Evolutionary conservation across 2,329 filamentous ascomycete species (phyloP).

Genomic region (Diaporthe nobilis): DNA sequence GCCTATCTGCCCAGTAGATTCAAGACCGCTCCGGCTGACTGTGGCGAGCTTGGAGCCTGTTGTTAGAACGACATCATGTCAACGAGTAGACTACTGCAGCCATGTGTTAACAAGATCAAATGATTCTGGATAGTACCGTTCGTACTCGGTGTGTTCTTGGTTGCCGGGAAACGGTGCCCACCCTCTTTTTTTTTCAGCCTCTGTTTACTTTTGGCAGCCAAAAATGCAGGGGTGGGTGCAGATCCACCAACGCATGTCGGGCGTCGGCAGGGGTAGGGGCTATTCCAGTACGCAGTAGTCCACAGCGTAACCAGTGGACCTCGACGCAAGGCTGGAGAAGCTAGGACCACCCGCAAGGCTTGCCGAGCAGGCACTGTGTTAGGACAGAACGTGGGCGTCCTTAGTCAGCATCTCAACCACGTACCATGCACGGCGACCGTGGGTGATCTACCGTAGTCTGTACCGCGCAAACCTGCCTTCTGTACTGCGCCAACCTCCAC

Average conservation of each 20-base stretch:
- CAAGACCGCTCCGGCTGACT: neutral
- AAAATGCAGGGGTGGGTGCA: slow-evolving; percentile 26
- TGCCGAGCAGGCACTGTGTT: neutral
- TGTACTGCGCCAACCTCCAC: neutral
- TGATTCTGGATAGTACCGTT: neutral
- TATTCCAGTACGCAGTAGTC: neutral
- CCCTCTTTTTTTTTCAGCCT: neutral
- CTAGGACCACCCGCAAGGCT: neutral
- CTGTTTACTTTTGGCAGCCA: slow-evolving; percentile 21
- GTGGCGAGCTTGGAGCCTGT: neutral
- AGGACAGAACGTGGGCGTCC: neutral
- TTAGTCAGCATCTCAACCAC: slow-evolving; percentile 27
- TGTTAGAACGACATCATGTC: neutral
- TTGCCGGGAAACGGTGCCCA: slow-evolving; percentile 34
- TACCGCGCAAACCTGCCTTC: neutral
- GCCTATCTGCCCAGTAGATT: no score
- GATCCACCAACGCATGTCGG: slow-evolving; percentile 27
- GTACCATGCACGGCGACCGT: neutral
- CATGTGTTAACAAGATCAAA: neutral
- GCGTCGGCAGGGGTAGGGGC: slow-evolving; percentile 27
- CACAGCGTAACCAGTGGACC: neutral
- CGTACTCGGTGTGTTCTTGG: neutral
- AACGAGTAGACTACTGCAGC: neutral
- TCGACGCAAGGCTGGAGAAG: slow-evolving; percentile 33
- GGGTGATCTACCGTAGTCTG: neutral